A percentile compares a stretch with the other conserved stretches of the same genome.
Conservation (phyloP, 169 alveolate genomes). For the Perkinsus marinus region DNA sequence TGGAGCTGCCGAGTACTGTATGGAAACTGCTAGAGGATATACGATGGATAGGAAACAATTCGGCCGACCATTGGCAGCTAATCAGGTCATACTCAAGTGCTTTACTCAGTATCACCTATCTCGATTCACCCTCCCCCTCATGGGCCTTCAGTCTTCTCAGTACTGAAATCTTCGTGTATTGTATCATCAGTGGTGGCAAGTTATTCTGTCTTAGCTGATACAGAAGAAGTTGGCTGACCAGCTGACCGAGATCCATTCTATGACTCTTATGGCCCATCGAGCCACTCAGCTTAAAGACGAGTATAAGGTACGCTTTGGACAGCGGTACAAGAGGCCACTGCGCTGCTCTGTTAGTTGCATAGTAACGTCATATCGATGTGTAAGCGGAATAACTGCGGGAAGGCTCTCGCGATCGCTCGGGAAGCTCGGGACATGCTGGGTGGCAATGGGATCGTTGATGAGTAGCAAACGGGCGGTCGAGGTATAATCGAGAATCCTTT, state of each 20-base stretch:
- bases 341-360: conserved; percentile 10
- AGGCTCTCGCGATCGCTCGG: conserved; percentile 50
- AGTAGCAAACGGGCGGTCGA: conserved; percentile 11
- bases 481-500: too few species aligned
- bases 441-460: conserved; percentile 63
- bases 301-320: not conserved
- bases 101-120: too few species aligned
- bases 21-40: conserved; percentile 42
- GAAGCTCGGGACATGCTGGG: conserved; percentile 61
- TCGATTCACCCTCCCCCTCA: too few species aligned
- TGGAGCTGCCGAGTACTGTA: conserved; percentile 65
- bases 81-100: conserved; percentile 13
- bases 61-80: conserved; percentile 44
- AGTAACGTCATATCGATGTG: not conserved
- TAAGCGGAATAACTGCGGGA: conserved; percentile 2
- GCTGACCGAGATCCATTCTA: conserved; percentile 47
- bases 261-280: conserved; percentile 31
- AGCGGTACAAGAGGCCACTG: conserved; percentile 41
- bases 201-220: conserved; percentile 6
- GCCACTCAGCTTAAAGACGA: conserved; percentile 48
- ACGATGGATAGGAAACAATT: conserved; percentile 48
- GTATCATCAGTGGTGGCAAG: too few species aligned
- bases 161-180: too few species aligned
- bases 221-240: conserved; percentile 55
- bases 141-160: too few species aligned